Base-by-base conservation (phyloP, 2,329 filamentous ascomycete genomes). In the Trichoderma atrobrunneum region DNA sequence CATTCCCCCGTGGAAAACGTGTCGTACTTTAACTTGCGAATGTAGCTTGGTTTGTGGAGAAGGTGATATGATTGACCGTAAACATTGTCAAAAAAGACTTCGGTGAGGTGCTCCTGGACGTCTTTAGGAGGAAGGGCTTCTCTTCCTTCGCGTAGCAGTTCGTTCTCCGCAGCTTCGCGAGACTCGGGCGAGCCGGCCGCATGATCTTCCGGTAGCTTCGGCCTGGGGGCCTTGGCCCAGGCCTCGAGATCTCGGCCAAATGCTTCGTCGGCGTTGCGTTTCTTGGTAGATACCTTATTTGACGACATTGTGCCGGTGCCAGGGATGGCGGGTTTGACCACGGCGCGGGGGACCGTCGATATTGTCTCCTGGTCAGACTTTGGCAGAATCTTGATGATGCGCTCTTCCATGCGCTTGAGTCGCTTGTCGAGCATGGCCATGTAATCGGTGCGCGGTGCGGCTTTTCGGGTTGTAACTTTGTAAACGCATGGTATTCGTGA, bases 381-480 rank as follows among this genome's bases (percentile, higher is more conserved):
- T 0, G 96, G 95, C 32, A 98, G 92, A 72, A 95, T 92, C 81
- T 97, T 97, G 83, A 98, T 97, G 74, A 98, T 96, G 71, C 95
- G 91, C 78, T 98, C 95, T 82, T 99, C 96, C 96, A 98, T 98
- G 72, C 95, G 88, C 85, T 97, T 98, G 76, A 98, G 82, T 68
- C 96, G 89, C 83, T 97, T 98, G 83, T 98, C 96, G 77, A 98
- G 84, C 94, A 98, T 98, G 56, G 95, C 94, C 96, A 98, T 98
- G 82, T 98, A 98, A 82, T 98, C 96, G 21, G 96, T 98, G 67
- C 96, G 88, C 3, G 96, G 96, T 4, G 95, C 94, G 1, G 95
- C 94, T 81, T 98, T 98, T 73, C 96, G 88, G 5, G 95, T 94
- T 0, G 95, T 98, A 73, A 97, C 94, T 79, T 98, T 98, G 87